Base-by-base conservation (phyloP, 2,329 filamentous ascomycete genomes). In the Cladophialophora psammophila region DNA sequence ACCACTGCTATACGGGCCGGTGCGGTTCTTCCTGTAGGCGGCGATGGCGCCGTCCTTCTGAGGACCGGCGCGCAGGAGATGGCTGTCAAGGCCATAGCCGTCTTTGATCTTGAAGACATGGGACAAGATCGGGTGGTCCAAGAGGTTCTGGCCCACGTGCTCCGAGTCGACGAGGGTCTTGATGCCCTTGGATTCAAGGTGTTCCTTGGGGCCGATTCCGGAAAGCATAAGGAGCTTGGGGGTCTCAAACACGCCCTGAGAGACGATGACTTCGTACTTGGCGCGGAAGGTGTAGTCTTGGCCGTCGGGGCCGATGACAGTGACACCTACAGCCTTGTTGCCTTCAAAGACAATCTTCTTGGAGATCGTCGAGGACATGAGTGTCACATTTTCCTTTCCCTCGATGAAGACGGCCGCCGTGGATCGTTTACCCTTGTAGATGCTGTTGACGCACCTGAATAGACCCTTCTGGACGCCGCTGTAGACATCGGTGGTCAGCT, bases 211-310 rank as follows among this genome's bases (percentile, higher is more conserved):
- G 0, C 88, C 88, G 40, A 91, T 83, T 20, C 89, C 89, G 60
- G 81, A 85, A 1, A 90, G 83, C 78, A 88, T 86, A 8, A 91
- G 84, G 1, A 91, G 77, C 76, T 91, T 88, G 5, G 88, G 87
- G 1, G 84, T 84, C 76, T 90, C 87, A 76, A 86, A 90, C 1
- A 86, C 83, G 15, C 88, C 88, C 5, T 75, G 81, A 5, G 80
- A 76, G 50, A 84, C 66, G 65, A 84, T 81, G 56, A 84, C 78
- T 70, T 88, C 86, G 36, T 77, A 77, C 31, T 76, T 81, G 42
- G 86, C 84, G 6, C 76, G 77, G 68, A 88, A 80, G 36, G 73
- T 81, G 35, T 82, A 76, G 59, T 82, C 80, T 13, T 81, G 68
- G 31, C 80, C 80, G 12, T 75, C 71, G 2, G 77, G 72, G 8